Conservation (phyloP, 768 basidiomycete genomes). For the Mycena kentingensis region DNA sequence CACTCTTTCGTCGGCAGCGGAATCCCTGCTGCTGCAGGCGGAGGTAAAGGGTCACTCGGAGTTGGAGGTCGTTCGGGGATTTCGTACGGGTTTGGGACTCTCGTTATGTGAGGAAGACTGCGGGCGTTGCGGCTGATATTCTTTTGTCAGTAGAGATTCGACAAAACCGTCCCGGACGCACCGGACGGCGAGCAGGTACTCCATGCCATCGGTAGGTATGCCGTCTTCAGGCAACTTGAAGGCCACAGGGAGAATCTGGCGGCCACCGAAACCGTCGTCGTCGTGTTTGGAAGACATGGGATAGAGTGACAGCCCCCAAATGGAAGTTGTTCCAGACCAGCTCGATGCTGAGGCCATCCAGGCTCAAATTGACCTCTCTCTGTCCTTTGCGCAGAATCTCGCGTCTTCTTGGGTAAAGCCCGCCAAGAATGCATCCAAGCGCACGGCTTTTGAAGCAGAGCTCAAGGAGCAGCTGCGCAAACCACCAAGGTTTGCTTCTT, state of each 20-base stretch:
- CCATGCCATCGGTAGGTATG: conserved; percentile 69
- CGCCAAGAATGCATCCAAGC: conserved; percentile 39
- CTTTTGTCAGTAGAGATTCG: conserved; percentile 2
- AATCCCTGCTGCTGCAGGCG: conserved; percentile 31
- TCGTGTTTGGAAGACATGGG: conserved; percentile 43
- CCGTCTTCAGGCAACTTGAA: conserved; percentile 61
- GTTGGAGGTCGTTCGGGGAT: conserved; percentile 32
- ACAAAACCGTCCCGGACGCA: conserved; percentile 31
- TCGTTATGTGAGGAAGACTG: conserved; percentile 61
- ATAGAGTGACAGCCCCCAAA: background rate
- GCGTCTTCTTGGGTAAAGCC: conserved; percentile 79
- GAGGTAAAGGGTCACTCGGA: conserved; percentile 23
- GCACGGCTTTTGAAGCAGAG: conserved; percentile 49
- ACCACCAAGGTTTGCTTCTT: conserved; percentile 60
- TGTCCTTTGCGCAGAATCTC: conserved; percentile 74
- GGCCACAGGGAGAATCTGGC: conserved; percentile 80
- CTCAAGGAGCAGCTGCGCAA: conserved; percentile 67
- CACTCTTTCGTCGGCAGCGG: conserved; percentile 70
- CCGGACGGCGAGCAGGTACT: conserved; percentile 85
- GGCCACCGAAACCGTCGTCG: conserved; percentile 65
- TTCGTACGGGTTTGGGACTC: conserved; percentile 72
- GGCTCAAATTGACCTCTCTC: conserved; percentile 80
- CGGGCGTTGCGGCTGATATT: conserved; percentile 67
- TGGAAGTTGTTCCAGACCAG: conserved; percentile 46
- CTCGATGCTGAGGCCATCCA: conserved; percentile 71